These are phyloP conservation scores for Fomitopsis serialis DNA, from an alignment of 768 basidiomycete genomes.

Conservation along the genomic window DNA sequence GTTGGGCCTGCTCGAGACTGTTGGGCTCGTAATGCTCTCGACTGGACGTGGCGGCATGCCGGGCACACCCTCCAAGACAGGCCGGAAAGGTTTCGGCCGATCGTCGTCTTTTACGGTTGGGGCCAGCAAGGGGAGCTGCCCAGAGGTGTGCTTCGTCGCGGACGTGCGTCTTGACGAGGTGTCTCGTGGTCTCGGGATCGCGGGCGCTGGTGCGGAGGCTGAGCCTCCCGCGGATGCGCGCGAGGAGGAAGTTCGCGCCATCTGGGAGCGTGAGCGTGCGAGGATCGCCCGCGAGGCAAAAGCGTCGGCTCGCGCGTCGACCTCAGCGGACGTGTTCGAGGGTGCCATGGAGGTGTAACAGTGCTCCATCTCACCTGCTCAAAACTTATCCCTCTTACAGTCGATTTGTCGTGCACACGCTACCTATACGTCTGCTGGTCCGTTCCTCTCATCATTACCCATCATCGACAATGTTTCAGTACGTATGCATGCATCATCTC, in stretches of 20 bases:
- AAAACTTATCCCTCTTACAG: not conserved
- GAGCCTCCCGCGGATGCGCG: conserved; percentile 30
- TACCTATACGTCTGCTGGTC: not conserved
- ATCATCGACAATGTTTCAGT: not conserved
- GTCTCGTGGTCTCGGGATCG: conserved; percentile 61
- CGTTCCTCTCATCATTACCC: conserved; percentile 2
- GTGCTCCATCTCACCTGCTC: not conserved
- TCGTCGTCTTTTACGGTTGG: conserved; percentile 50
- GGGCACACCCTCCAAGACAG: conserved; percentile 39
- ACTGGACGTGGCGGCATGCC: conserved; percentile 23
- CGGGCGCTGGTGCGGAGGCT: conserved; percentile 12
- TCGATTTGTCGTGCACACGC: not conserved
- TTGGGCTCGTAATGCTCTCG: conserved; percentile 50
- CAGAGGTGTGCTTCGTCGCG: conserved; percentile 52
- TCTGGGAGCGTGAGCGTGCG: conserved; percentile 49
- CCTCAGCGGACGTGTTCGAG: conserved; percentile 27
- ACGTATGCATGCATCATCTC: not conserved
- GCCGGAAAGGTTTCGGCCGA: conserved; percentile 49
- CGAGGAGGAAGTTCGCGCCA: conserved; percentile 46
- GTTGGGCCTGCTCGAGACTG: conserved; percentile 65
- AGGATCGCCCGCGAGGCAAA: conserved; percentile 39
- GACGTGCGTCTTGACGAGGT: conserved; percentile 66
- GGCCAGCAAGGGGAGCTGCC: conserved; percentile 21
- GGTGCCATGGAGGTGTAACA: conserved; percentile 40
- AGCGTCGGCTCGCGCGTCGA: conserved; percentile 21